Base-by-base conservation (phyloP, 768 basidiomycete species). In the Termitomyces sp. region DNA sequence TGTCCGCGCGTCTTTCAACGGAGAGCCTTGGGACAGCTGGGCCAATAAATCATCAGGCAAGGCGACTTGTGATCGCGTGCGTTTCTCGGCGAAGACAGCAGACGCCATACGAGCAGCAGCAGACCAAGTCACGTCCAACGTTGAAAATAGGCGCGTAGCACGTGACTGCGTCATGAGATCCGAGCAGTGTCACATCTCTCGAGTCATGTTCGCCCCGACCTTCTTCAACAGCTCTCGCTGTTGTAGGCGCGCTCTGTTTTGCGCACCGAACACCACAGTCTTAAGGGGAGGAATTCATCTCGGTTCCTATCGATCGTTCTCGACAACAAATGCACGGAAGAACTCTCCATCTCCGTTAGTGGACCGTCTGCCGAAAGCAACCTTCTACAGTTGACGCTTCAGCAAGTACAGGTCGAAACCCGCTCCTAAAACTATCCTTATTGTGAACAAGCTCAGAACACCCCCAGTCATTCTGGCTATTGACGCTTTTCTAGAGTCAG, bases 391-490 rank as follows among this genome's bases (percentile, higher is more conserved):
- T 68, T 74, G 61, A 73, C 64, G 45, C 59, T 64, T 41, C 62
- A 60, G 59, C 59, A 72, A 73, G 72, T 64, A 73, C 65, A 79
- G 78, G 65, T 65, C 65, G 67, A 59, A 68, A 19, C 65, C 70
- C 49, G 76, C 80, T 25, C 85, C 82, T 42, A 82, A 82, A 65
- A 76, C 81, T 43, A 84, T 90, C 41, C 79, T 91, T 51, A 80
- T 91, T 59, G 88, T 91, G 14, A 91, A 91, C 73, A 91, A 91
- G 69, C 74, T 88, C 32, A 81, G 89, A 44, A 91, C 89, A 39
- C 82, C 84, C 55, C 85, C 86, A 9, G 89, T 91, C 56, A 81
- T 89, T 52, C 79, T 83, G 27, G 88, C 89, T 2, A 90, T 91
- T 57, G 81, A 88, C 59, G 82, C 86, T 7, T 79, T 91, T 61